Evolutionary conservation across 768 basidiomycete species (phyloP).

Genomic region (Lactarius sp.): DNA sequence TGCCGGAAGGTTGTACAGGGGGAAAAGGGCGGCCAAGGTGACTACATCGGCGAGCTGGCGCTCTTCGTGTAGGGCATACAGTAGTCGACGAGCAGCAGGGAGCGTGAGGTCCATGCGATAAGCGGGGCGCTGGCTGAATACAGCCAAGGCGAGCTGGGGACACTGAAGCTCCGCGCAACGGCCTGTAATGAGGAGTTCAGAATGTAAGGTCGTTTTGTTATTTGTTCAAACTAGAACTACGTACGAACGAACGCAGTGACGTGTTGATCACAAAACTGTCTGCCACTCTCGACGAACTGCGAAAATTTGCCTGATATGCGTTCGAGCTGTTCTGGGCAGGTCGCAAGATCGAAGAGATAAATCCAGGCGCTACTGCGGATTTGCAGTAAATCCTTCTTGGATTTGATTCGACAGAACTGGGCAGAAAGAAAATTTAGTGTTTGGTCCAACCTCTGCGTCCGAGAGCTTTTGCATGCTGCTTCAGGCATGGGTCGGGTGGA

Average conservation of each 20-base stretch:
- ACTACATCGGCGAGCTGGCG: slow-evolving; percentile 46
- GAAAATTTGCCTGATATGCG: slow-evolving; percentile 16
- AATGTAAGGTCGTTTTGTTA: background rate
- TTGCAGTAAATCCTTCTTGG: slow-evolving; percentile 3
- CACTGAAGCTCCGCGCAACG: slow-evolving; percentile 57
- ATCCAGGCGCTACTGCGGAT: slow-evolving; percentile 22
- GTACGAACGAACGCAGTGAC: slow-evolving; percentile 18
- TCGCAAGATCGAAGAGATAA: slow-evolving; percentile 25
- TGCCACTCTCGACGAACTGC: slow-evolving; percentile 16
- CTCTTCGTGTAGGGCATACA: slow-evolving; percentile 49
- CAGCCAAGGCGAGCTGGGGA: slow-evolving; percentile 51
- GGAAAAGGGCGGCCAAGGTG: slow-evolving; percentile 49
- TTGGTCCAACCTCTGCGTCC: slow-evolving; percentile 16
- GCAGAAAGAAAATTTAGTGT: slow-evolving; percentile 12
- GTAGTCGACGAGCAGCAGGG: slow-evolving; percentile 48
- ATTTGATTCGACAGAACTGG: background rate
- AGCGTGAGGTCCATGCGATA: slow-evolving; percentile 51
- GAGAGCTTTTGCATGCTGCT: background rate
- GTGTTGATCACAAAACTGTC: slow-evolving; percentile 17
- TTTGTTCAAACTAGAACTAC: background rate
- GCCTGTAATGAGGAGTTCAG: slow-evolving; percentile 35
- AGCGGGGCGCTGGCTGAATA: slow-evolving; percentile 58
- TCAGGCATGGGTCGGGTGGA: background rate
- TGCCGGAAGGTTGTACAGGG: slow-evolving; percentile 49
- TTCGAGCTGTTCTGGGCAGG: slow-evolving; percentile 14